Base-by-base conservation (phyloP, 1,139 yeast species). In the Pichia terricola region DNA sequence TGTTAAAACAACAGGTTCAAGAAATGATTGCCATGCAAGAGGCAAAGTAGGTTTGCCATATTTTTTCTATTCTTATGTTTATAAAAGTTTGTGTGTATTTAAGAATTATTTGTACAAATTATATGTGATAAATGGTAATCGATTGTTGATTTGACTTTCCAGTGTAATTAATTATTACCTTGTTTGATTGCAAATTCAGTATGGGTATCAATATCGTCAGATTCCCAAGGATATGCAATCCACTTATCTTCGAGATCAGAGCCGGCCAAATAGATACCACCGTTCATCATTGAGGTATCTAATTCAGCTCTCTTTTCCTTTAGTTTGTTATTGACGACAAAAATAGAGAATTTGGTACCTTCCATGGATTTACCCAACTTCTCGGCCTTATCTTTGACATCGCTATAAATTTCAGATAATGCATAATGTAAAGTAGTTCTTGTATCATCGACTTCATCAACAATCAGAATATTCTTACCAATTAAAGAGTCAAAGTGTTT, bases 1-100 rank as follows among this genome's bases (percentile, higher is more conserved):
- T 89, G 67, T 76, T 88, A 59, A 73, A 77, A 49, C 73, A 75
- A 50, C 98, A 91, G 62, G 91, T 88, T 32, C 94, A 86, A 60
- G 94, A 88, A 55, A 71, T 89, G 74, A 79, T 85, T 38, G 84
- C 77, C 46, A 66, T 82, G 63, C 82, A 78, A 51, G 77, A 68
- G 33, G 49, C 11, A 16, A 8, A 8, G 32, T 10, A 30, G 10
- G 32, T 7, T 8, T 30, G 32, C 7, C 10, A 10, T 30, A 8
- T 30, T 30, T 30, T 7, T 30, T 10, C 9, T 30, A 30, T 30
- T 30, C 7, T 30, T 30, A 30, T 8, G 10, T 30, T 30, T 30
- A 30, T 30, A 30, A 8, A n/a, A n/a, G n/a, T n/a, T n/a, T n/a
- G n/a, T n/a, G n/a, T n/a, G n/a, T n/a, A n/a, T n/a, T n/a, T n/a